Evolutionary conservation across 164 flowering plant genomes (phyloP), one percentile per base, ranked within the genome.

Genomic region (Santalum album): DNA sequence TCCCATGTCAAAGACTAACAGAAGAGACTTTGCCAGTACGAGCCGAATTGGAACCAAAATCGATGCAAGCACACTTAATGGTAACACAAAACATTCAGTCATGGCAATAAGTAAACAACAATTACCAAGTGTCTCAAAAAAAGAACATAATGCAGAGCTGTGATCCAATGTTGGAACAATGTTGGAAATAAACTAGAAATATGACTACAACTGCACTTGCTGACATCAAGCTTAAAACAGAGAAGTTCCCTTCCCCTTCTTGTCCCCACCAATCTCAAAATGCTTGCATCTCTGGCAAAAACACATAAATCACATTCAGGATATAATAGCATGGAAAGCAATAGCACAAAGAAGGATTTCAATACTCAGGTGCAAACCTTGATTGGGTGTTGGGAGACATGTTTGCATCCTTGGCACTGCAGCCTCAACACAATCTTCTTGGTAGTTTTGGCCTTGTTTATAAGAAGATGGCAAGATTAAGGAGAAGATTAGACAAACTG

Each of bases 181-280:
- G 34, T 29, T 3, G 9, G 9, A 29, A 3, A 29, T 29, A 38
- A 38, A 38, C 17, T 3, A 15, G 16, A 10, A 38, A 11, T 10
- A 38, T 11, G 17, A 38, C 0, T 15, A 16, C 16, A 15, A 38
- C 42, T 32, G 17, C 42, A 38, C 14, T 38, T 32, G 23, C 21
- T 16, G 23, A 18, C 60, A 25, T 18, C 62, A 56, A 23, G 4
- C 20, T 57, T 67, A 80, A 54, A 80, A 80, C 10, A 80, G 77
- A 24, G 85, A 80, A n/a, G 85, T 80, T 51, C 85, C 85, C 76
- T 80, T 80, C 6, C 85, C 85, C 70, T 80, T 80, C 75, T 80
- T 79, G 63, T 79, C 84, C 44, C 81, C 84, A 49, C 84, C 81
- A 53, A 79, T 79, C 59, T 79, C 84, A 67, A 79, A 79, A 56